Percentiles rank a stretch among this genome's conserved stretches.
Evolutionary conservation across 169 alveolate genomes (phyloP).

Genomic region (Plasmodium inui): DNA sequence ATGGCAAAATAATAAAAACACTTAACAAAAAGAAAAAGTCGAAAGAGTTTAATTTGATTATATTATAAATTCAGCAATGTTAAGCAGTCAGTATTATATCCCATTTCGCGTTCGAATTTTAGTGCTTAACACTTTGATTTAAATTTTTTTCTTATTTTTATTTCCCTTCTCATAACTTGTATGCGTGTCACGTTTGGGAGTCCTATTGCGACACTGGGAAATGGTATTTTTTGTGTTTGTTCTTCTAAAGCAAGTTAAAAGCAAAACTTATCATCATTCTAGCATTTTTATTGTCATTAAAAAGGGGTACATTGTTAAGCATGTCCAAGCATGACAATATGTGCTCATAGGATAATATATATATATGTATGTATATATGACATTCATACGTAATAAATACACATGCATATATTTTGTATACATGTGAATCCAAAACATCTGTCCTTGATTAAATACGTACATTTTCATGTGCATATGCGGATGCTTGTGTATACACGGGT

Average conservation of each 20-base stretch:
- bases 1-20: not conserved
- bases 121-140: not conserved
- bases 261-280: conserved; percentile 9
- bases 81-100: not conserved
- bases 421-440: not conserved
- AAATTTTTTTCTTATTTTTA: not conserved
- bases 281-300: not conserved
- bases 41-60: not conserved
- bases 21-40: conserved; percentile 6
- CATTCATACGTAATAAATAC: not conserved
- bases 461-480: not conserved
- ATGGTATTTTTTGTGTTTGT: not conserved
- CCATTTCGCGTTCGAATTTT: conserved; percentile 8
- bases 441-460: not conserved
- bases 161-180: not conserved
- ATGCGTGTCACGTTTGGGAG: not conserved
- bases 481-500: conserved; percentile 6
- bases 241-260: not conserved
- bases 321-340: not conserved
- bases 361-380: not conserved
- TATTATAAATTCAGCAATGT: not conserved
- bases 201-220: not conserved
- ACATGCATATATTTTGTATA: not conserved
- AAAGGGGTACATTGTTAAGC: not conserved
- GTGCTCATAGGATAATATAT: not conserved